Evolutionary conservation across 2,329 filamentous ascomycete species (phyloP), one percentile per base, ranked within the genome.

Genomic region (Penicillium aurantiogriseum): DNA sequence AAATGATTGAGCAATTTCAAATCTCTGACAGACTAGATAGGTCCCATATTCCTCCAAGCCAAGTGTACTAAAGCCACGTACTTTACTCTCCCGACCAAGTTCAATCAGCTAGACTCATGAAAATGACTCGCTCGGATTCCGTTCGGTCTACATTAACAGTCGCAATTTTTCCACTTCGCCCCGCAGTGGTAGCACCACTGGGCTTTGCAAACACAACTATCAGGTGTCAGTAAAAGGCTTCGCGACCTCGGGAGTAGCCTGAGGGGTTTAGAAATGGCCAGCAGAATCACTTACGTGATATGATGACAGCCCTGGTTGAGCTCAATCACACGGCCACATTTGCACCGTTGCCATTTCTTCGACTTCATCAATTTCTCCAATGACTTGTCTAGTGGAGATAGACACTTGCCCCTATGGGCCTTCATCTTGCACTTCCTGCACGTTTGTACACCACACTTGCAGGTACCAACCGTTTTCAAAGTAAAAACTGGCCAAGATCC

Each of bases 151-250:
- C n/a, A 10, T 10, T 15, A 23, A 39, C 51, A 54, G 11, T 40
- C 17, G 10, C 51, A 54, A 4, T 15, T 25, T 25, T 33, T 54
- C 51, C 51, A 39, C 17, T 27, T 48, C 15, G 17, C 48, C 13
- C 51, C 51, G 6, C 51, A 54, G 10, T 6, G 1, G 29, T 54
- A 54, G 7, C 51, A 54, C 43, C 43, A 54, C 35, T 40, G n/a
- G 23, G 51, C 51, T 31, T 10, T 25, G 43, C 51, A 54, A 15
- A 48, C 3, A 40, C 51, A 54, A 19, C 51, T 54, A 25, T 19
- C n/a, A 21, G n/a, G 2, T 13, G 7, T 54, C 25, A 40, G 33
- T 25, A 38, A 25, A 17, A 10, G 27, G 7, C 27, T 4, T 36
- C 9, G 0, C 5, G 9, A 8, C 44, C 2, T 36, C 9, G 1